Evolutionary conservation across 768 basidiomycete genomes (phyloP).

Genomic region (Favolaschia claudopus): DNA sequence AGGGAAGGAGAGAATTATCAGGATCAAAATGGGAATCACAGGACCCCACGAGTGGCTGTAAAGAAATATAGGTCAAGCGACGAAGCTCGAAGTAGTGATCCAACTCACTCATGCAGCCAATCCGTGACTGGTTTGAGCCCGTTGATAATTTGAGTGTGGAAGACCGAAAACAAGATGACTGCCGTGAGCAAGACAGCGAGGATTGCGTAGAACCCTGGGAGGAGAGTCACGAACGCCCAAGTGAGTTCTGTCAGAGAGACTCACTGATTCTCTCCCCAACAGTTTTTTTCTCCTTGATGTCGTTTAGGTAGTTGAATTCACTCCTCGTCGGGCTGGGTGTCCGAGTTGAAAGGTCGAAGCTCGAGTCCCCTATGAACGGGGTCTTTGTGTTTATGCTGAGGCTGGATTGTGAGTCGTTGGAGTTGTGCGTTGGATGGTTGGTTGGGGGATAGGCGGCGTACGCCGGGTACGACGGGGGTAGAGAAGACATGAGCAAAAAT

Average conservation of each 20-base stretch:
- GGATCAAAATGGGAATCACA: constrained; percentile 2
- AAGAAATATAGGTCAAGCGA: too few species aligned
- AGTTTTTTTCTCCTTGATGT: constrained; percentile 4
- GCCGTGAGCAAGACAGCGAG: constrained; percentile 40
- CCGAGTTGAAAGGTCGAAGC: too few species aligned
- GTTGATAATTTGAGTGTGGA: constrained; percentile 56
- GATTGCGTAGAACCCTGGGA: constrained; percentile 33
- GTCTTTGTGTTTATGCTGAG: too few species aligned
- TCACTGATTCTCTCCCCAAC: constrained; percentile 7
- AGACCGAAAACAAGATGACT: constrained; percentile 46
- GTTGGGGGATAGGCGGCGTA: too few species aligned
- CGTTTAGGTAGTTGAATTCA: constrained; percentile 39
- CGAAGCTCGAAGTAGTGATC: too few species aligned
- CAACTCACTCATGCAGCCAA: constrained; percentile 52
- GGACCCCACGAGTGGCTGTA: too few species aligned
- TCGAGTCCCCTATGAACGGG: too few species aligned
- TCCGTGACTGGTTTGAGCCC: constrained; percentile 57
- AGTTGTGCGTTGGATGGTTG: too few species aligned
- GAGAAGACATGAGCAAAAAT: too few species aligned
- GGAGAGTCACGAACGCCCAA: background rate
- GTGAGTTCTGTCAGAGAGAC: background rate
- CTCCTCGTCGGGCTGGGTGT: constrained; percentile 48
- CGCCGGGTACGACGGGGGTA: too few species aligned
- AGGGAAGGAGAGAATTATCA: constrained; percentile 15
- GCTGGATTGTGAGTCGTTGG: too few species aligned